Percentiles rank a stretch among this genome's conserved stretches.
Conservation (phyloP, 2,329 filamentous ascomycete genomes). For the Calonectria pseudoturangicola region DNA sequence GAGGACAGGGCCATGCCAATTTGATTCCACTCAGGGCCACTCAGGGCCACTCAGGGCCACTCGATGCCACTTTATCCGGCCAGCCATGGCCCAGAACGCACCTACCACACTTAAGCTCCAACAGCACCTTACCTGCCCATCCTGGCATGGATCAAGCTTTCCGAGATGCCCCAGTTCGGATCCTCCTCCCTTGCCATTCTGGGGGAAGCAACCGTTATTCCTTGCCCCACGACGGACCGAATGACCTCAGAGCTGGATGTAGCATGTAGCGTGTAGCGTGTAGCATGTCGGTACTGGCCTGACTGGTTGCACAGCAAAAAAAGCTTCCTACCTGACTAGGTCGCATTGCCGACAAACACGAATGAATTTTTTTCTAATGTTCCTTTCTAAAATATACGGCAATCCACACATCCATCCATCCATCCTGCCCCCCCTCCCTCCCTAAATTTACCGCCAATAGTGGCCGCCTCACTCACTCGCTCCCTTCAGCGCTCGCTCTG, state of each 20-base stretch:
- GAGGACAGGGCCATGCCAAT: neutral
- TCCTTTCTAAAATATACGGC: neutral
- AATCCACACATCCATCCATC: neutral
- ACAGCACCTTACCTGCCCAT: conserved; percentile 28
- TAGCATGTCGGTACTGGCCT: too few relatives aligned
- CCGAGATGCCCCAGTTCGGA: conserved; percentile 25
- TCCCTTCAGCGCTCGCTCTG: neutral
- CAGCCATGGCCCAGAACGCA: conserved; percentile 25
- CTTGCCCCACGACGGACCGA: conserved; percentile 17
- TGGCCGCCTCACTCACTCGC: conserved; percentile 28
- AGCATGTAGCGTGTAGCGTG: neutral
- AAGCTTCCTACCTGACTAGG: too few relatives aligned
- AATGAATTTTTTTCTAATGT: too few relatives aligned
- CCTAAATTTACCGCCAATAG: neutral
- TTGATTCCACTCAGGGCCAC: too few relatives aligned
- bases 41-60: too few relatives aligned
- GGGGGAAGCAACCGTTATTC: conserved; percentile 22
- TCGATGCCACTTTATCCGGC: conserved; percentile 16
- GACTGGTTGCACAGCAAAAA: neutral
- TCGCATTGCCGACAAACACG: neutral
- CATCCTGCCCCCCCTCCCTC: neutral
- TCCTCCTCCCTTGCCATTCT: conserved; percentile 16
- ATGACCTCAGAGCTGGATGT: conserved; percentile 10
- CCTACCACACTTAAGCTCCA: conserved; percentile 40
- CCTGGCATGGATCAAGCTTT: conserved; percentile 37